Evolutionary conservation across 2,329 filamentous ascomycete species (phyloP).

Genomic region (Fusarium sp.): DNA sequence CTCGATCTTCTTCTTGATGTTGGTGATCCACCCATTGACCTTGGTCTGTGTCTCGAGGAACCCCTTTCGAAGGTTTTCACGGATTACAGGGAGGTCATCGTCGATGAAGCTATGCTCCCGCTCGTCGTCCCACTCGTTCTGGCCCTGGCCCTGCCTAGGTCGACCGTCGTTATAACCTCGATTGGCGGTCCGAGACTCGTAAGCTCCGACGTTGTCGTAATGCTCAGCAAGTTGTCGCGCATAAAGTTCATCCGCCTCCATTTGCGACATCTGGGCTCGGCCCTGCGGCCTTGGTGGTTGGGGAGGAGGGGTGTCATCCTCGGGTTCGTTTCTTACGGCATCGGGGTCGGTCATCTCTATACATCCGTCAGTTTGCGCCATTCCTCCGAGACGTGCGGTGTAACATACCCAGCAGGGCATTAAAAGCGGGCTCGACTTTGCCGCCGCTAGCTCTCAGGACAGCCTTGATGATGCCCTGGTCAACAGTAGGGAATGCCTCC

Average conservation of each 20-base stretch:
- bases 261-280: conserved; percentile 72
- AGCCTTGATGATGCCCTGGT: conserved; percentile 81
- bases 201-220: conserved; percentile 71
- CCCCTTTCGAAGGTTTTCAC: conserved; percentile 90
- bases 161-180: conserved; percentile 42
- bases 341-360: conserved; percentile 81
- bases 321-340: conserved; percentile 63
- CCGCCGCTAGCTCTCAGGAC: conserved; percentile 86
- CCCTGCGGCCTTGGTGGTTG: conserved; percentile 80
- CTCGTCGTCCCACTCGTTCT: conserved; percentile 59
- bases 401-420: conserved; percentile 79
- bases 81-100: conserved; percentile 92
- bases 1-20: conserved; percentile 90
- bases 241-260: conserved; percentile 90
- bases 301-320: conserved; percentile 68
- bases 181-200: conserved; percentile 64
- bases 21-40: conserved; percentile 91
- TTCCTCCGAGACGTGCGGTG: not conserved
- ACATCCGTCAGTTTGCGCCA: conserved; percentile 18
- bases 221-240: conserved; percentile 93
- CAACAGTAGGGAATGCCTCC: conserved; percentile 91
- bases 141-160: conserved; percentile 53
- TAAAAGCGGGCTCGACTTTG: conserved; percentile 91
- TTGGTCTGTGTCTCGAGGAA: conserved; percentile 93
- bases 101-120: conserved; percentile 92